Evolutionary conservation across 495 filamentous ascomycete genomes (phyloP), one percentile per base, ranked within the genome.

Genomic region (Haplographium delicatum): DNA sequence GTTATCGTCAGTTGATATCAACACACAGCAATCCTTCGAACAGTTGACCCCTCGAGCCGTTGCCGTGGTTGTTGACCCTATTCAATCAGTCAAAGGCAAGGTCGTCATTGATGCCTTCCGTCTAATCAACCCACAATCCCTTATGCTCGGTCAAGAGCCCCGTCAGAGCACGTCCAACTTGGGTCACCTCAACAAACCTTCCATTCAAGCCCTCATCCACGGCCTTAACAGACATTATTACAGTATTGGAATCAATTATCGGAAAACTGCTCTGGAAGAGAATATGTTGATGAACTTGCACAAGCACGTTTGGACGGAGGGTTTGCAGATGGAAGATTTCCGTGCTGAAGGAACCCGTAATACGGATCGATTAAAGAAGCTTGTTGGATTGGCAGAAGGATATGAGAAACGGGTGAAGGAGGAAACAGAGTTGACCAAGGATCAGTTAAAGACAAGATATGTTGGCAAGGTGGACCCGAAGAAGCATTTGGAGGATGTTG

Each of bases 251-350:
- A 97, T 98, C 72, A 89, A 93, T 68, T 98, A 98, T 71, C 79
- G 93, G 56, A 98, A 98, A 76, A 96, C 94, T 1, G 93, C 89
- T 2, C 73, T 98, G 41, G 93, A 98, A 70, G 94, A 98, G 74
- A 96, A 95, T 68, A 97, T 98, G 93, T 68, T 98, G 61, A 98
- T 98, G 93, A 98, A 97, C 62, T 72, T 98, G 51, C 93, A 98
- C 74, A 98, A 98, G 76, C 91, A 95, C 50, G 91, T 96, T 37
- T 98, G 93, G 93, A 98, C 93, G 4, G 93, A 98, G 66, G 93
- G 89, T 8, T 69, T 98, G 59, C 82, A 94, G 65, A 97, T 98
- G 94, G 87, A 91, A 44, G 90, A 97, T 66, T 98, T 97, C 79
- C 78, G 82, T 41, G 73, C 82, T 51, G 91, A 96, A 65, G 88